A percentile compares a stretch with the other conserved stretches of the same genome.
These are phyloP conservation scores for Melaleuca alternifolia DNA, from an alignment of 345 rosid genomes.

Conservation along the genomic window DNA sequence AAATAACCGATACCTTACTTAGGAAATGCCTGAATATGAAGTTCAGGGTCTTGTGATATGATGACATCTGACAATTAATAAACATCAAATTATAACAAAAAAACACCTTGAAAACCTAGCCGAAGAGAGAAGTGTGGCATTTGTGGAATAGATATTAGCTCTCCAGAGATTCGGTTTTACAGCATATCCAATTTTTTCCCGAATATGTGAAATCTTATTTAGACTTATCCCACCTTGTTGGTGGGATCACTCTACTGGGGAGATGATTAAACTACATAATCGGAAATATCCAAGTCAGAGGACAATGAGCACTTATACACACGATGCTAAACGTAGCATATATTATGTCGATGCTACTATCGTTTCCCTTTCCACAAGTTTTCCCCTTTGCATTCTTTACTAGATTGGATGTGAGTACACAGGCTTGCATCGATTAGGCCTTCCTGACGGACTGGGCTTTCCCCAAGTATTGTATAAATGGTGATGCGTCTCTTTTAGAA, in stretches of 20 bases:
- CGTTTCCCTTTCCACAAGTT: background rate
- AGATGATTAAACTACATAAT: background rate
- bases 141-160: background rate
- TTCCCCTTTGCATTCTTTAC: background rate
- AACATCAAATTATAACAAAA: no score
- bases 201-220: background rate
- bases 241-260: background rate
- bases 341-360: background rate
- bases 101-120: no score
- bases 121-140: no score
- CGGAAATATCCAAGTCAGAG: background rate
- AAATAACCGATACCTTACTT: background rate
- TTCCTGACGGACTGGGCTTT: background rate
- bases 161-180: background rate
- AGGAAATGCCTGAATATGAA: background rate
- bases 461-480: background rate
- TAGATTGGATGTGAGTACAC: background rate
- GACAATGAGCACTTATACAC: background rate
- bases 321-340: background rate
- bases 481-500: background rate
- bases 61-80: no score
- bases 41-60: no score
- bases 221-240: background rate
- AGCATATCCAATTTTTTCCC: background rate
- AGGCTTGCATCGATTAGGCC: background rate